These are phyloP conservation scores for Pseudogymnoascus sp. DNA, from an alignment of 2,329 filamentous ascomycete genomes.

Conservation along the genomic window DNA sequence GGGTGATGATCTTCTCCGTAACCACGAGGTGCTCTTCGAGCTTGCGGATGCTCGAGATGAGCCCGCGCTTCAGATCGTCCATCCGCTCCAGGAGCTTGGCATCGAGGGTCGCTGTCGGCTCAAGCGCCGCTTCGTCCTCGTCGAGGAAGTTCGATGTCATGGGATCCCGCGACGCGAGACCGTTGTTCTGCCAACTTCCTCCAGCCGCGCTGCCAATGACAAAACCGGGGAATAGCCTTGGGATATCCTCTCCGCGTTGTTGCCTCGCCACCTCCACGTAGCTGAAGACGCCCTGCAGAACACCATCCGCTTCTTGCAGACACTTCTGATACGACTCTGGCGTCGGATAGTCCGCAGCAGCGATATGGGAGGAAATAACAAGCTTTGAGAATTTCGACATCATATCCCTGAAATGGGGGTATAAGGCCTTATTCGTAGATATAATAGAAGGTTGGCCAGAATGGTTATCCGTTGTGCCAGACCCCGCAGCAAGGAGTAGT, in stretches of 20 bases:
- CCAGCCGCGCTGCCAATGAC: slow-evolving; percentile 75
- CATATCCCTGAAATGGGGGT: slow-evolving; percentile 96
- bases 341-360: slow-evolving; percentile 89
- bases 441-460: slow-evolving; percentile 99
- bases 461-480: slow-evolving; percentile 95
- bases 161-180: slow-evolving; percentile 56
- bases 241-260: slow-evolving; percentile 87
- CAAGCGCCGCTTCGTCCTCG: slow-evolving; percentile 62
- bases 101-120: slow-evolving; percentile 69
- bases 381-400: slow-evolving; percentile 99
- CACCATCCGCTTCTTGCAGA: slow-evolving; percentile 92
- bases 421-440: slow-evolving; percentile 92
- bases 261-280: slow-evolving; percentile 94
- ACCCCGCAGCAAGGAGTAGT: slow-evolving; percentile 86
- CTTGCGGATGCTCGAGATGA: slow-evolving; percentile 78
- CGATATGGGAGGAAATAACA: slow-evolving; percentile 95
- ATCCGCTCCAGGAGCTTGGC: slow-evolving; percentile 69
- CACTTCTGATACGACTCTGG: slow-evolving; percentile 93
- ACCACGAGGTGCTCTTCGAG: slow-evolving; percentile 75
- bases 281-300: slow-evolving; percentile 86
- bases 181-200: slow-evolving; percentile 79
- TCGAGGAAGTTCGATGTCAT: slow-evolving; percentile 79
- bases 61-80: slow-evolving; percentile 75
- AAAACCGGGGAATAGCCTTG: slow-evolving; percentile 87
- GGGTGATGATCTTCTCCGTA: slow-evolving; percentile 73